A percentile compares a stretch with the other conserved stretches of the same genome.
phyloP scores from a whole-genome alignment of 1,139 yeast species.

The Yamadazyma dushanensis region DNA sequence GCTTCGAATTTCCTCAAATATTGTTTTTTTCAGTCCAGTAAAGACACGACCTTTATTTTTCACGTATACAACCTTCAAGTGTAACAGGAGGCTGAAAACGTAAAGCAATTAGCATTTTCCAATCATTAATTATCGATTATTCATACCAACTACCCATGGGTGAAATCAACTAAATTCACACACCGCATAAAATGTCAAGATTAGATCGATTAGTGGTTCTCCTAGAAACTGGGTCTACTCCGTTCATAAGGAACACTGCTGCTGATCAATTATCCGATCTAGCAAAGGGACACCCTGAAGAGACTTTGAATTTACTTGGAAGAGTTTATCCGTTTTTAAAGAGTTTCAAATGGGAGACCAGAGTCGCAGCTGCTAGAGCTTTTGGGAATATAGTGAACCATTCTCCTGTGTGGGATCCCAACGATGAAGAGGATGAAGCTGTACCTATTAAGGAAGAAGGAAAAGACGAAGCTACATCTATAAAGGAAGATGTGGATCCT shows the following conservation, averaged over 20 bases:
- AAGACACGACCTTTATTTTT: slow-evolving; percentile 1
- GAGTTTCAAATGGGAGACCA: slow-evolving; percentile 90
- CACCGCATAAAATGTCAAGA: slow-evolving; percentile 35
- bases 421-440: slow-evolving; percentile 33
- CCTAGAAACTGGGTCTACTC: slow-evolving; percentile 93
- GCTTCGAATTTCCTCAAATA: slow-evolving; percentile 6
- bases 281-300: slow-evolving; percentile 94
- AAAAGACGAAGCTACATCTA: slow-evolving; percentile 12
- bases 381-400: slow-evolving; percentile 89
- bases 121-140: neutral
- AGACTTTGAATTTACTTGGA: slow-evolving; percentile 75
- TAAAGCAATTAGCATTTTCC: too few species aligned
- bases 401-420: slow-evolving; percentile 85
- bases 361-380: slow-evolving; percentile 93
- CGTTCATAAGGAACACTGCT: slow-evolving; percentile 91
- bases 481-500: neutral
- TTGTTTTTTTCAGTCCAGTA: slow-evolving; percentile 1
- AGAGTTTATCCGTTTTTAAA: slow-evolving; percentile 88
- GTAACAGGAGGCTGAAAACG: neutral
- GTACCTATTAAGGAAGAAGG: neutral
- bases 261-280: slow-evolving; percentile 96
- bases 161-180: neutral
- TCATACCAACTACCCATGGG: neutral
- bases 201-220: slow-evolving; percentile 75
- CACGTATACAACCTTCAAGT: neutral